Conservation (phyloP, 139 green algal species). For the Choricystis sp. region DNA sequence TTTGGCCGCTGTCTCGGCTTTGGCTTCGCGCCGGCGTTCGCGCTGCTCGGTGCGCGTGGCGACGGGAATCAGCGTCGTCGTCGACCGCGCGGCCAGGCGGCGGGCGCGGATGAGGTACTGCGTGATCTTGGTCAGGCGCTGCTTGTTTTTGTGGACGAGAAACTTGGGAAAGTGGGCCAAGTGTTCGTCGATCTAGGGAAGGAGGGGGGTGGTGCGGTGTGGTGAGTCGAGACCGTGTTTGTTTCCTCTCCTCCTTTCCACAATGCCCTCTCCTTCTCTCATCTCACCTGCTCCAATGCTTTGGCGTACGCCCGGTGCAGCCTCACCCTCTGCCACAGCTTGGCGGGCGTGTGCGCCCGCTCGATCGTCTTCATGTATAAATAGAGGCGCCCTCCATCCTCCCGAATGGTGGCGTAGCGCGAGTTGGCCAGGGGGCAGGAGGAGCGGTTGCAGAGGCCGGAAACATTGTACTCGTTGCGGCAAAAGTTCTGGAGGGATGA, state of each 20-base stretch:
- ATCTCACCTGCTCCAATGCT: not conserved
- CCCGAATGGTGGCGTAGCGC: conserved; percentile 79
- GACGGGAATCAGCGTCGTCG: conserved; percentile 75
- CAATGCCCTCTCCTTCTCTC: not conserved
- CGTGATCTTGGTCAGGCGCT: conserved; percentile 98
- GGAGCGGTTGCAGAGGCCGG: conserved; percentile 80
- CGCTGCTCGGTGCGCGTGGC: conserved; percentile 58
- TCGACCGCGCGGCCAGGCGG: conserved; percentile 58
- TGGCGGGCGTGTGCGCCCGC: conserved; percentile 82
- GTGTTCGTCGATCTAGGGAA: conserved; percentile 56
- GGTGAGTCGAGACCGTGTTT: no score
- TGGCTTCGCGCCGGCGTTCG: conserved; percentile 66
- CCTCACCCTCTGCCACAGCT: conserved; percentile 87
- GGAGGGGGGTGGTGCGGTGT: not conserved
- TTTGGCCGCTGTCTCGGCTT: conserved; percentile 76
- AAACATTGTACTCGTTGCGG: conserved; percentile 97
- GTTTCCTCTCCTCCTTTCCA: not conserved
- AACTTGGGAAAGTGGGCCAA: conserved; percentile 93
- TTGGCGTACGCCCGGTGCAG: conserved; percentile 72
- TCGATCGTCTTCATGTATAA: conserved; percentile 96
- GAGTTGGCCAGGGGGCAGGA: conserved; percentile 92
- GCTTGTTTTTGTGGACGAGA: conserved; percentile 99
- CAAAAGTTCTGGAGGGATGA: conserved; percentile 67
- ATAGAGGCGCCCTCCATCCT: conserved; percentile 68
- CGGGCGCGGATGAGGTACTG: conserved; percentile 97